Percentiles rank a stretch among this genome's conserved stretches.
Conservation (phyloP, 768 basidiomycete species). For the Calocybe cyanea region DNA sequence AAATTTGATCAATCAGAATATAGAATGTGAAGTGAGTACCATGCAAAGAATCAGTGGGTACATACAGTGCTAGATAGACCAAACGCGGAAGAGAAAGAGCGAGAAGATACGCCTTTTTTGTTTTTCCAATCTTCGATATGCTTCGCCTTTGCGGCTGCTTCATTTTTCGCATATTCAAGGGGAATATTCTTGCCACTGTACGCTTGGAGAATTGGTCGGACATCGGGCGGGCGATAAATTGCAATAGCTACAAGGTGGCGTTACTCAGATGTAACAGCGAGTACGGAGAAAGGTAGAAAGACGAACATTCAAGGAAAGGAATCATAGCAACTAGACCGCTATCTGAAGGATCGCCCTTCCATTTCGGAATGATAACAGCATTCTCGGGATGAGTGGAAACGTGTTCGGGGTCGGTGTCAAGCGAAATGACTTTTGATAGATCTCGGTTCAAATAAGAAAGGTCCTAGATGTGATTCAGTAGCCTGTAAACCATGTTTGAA, state of each 20-base stretch:
- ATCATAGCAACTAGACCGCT: constrained; percentile 87
- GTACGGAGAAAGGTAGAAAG: constrained; percentile 13
- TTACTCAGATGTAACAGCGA: not conserved
- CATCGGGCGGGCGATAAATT: constrained; percentile 84
- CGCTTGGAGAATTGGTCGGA: constrained; percentile 80
- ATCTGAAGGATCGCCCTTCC: constrained; percentile 73
- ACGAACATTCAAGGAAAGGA: constrained; percentile 89
- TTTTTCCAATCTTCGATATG: constrained; percentile 82
- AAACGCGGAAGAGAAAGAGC: constrained; percentile 26
- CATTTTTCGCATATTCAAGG: constrained; percentile 82
- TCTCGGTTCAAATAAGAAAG: constrained; percentile 41
- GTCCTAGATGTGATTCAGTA: constrained; percentile 45
- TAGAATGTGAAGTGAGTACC: too few species aligned
- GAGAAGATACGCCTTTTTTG: constrained; percentile 28
- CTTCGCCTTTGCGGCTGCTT: constrained; percentile 74
- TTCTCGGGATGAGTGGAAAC: constrained; percentile 83
- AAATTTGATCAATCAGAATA: too few species aligned
- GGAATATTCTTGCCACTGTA: constrained; percentile 90
- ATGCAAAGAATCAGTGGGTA: too few species aligned
- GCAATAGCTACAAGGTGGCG: constrained; percentile 64
- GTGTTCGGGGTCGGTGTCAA: constrained; percentile 85
- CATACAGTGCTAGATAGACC: constrained; percentile 23
- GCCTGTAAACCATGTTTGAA: not conserved
- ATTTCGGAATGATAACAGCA: constrained; percentile 75
- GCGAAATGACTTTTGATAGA: constrained; percentile 79